Percentiles rank a stretch among this genome's conserved stretches.
Conservation (phyloP, 179 eudicot species). For the Silene coronaria region DNA sequence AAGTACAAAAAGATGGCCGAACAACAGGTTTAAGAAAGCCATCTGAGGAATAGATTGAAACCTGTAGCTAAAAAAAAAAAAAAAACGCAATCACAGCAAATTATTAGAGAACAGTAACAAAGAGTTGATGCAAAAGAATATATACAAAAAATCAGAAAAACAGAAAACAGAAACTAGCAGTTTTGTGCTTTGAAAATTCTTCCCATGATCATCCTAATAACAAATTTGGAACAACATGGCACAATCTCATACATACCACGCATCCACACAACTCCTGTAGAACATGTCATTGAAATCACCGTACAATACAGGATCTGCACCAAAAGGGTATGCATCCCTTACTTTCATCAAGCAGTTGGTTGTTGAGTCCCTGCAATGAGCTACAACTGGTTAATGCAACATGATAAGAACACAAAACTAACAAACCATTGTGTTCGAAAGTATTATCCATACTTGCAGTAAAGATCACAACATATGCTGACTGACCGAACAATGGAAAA, state of each 20-base stretch:
- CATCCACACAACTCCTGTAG: slow-evolving; percentile 51
- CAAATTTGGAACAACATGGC: slow-evolving; percentile 15
- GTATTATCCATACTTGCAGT: slow-evolving; percentile 49
- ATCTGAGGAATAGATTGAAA: slow-evolving; percentile 70
- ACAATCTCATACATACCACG: slow-evolving; percentile 40
- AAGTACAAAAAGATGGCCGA: slow-evolving; percentile 72
- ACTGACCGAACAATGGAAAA: slow-evolving; percentile 58
- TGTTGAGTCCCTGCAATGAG: slow-evolving; percentile 55
- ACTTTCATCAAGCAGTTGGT: slow-evolving; percentile 59
- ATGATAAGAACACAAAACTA: slow-evolving; percentile 2
- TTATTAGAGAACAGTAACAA: neutral
- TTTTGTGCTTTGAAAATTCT: neutral
- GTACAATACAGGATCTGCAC: slow-evolving; percentile 79
- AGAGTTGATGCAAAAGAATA: slow-evolving; percentile 8
- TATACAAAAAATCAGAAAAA: neutral
- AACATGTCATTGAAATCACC: slow-evolving; percentile 67
- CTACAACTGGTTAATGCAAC: slow-evolving; percentile 7
- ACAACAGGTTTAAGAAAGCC: slow-evolving; percentile 62
- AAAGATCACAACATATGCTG: slow-evolving; percentile 70
- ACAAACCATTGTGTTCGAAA: neutral
- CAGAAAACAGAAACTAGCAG: neutral
- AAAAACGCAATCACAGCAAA: slow-evolving; percentile 5
- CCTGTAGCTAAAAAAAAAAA: slow-evolving; percentile 37
- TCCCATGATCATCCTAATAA: neutral
- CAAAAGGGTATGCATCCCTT: slow-evolving; percentile 70